Base-by-base conservation (phyloP, 2,329 filamentous ascomycete genomes). In the Penicillium sclerotigenum region DNA sequence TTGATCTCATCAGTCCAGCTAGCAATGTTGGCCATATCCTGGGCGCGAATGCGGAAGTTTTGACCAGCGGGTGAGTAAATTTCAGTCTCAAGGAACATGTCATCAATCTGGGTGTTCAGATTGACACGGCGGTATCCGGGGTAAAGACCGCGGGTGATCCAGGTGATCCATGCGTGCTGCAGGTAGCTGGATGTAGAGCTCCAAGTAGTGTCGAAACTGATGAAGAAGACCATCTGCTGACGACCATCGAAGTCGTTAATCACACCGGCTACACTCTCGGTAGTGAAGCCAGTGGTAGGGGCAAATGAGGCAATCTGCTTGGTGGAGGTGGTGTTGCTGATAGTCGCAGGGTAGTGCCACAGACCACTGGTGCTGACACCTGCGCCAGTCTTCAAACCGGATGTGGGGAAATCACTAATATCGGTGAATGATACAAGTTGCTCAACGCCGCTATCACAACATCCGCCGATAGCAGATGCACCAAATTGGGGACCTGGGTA, bases 201-300 rank as follows among this genome's bases (percentile, higher is more conserved):
- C 80, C 80, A 82, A 43, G 74, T 73, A 7, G 79, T 76, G 45
- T 79, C 79, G 59, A 82, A 84, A 16, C 74, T 71, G 51, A 81
- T 79, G 72, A 86, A 86, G 73, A 81, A 86, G 3, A 79, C 83
- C 81, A 86, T 84, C 70, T 86, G 83, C 71, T 86, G 76, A 58
- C 84, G 78, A 14, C 77, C 78, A 52, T 75, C 74, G 59, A 84
- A 80, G 55, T 80, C 79, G 67, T 85, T 86, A 67, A 86, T 84
- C 49, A 87, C 82, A 37, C 78, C 83, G 47, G 83, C 84, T 24
- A 78, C 81, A 20, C 75, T 77, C 26, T 69, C 68, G 13, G 56
- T 65, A 2, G 67, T 52, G 58, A 75, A 77, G 9, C 68, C 65
- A 2, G 75, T 77, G 55, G 74, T 74, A n/a, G 77, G 69, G 7